Evolutionary conservation across 352 stramenopile genomes (phyloP).

Genomic region (Elongisporangium anandrum): DNA sequence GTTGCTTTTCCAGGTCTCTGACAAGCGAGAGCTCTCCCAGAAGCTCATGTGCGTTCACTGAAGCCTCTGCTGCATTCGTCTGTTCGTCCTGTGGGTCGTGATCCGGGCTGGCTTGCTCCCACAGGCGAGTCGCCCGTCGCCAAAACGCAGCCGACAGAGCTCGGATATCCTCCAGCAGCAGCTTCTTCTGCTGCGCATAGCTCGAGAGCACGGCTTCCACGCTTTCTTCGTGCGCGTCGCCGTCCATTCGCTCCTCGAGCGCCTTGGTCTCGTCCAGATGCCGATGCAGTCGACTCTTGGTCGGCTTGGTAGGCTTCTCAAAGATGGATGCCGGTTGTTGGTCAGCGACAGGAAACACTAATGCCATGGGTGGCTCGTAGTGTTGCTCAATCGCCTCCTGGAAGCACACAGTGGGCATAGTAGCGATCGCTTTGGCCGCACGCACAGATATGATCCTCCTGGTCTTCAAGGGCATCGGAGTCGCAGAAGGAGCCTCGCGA

Average conservation of each 20-base stretch:
- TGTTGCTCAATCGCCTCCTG: slow-evolving; percentile 16
- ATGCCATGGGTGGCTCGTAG: slow-evolving; percentile 1
- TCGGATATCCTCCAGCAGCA: slow-evolving; percentile 24
- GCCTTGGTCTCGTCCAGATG: too few relatives aligned
- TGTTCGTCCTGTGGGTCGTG: slow-evolving; percentile 3
- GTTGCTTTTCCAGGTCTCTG: slow-evolving; percentile 7
- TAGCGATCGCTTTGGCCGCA: not conserved
- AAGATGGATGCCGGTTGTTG: too few relatives aligned
- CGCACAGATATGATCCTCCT: slow-evolving; percentile 9
- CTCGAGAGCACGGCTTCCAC: slow-evolving; percentile 24
- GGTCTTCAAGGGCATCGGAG: slow-evolving; percentile 1
- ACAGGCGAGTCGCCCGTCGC: slow-evolving; percentile 16
- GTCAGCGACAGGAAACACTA: slow-evolving; percentile 11
- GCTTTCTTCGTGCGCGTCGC: slow-evolving; percentile 3
- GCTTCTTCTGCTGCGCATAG: slow-evolving; percentile 24
- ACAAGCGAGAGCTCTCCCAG: slow-evolving; percentile 11
- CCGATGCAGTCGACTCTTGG: too few relatives aligned
- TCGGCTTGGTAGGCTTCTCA: too few relatives aligned
- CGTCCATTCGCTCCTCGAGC: too few relatives aligned
- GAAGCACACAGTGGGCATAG: slow-evolving; percentile 7
- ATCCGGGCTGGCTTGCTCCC: slow-evolving; percentile 15
- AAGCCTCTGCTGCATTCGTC: not conserved
- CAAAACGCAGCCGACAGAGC: slow-evolving; percentile 30
- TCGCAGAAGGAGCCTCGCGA: slow-evolving; percentile 3
- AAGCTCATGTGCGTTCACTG: slow-evolving; percentile 1